Evolutionary conservation across 371 early-diverging fungal genomes (phyloP), one percentile per base, ranked within the genome.

Genomic region (Lichtheimia hyalospora): DNA sequence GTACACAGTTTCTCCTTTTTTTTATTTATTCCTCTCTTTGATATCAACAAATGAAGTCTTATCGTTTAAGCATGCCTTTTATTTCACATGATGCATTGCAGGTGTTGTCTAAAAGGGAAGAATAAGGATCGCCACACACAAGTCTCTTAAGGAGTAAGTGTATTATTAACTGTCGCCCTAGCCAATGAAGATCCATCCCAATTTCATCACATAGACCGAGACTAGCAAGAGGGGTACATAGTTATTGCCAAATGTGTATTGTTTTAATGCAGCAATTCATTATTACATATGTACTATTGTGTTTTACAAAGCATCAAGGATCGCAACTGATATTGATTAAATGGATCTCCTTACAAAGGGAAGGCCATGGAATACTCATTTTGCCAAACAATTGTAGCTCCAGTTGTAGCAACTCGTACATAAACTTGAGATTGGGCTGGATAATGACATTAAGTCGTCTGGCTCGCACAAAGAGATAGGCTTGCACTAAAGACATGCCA

Each of bases 341-440:
- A 57, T 73, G 63, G 1, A 81, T 64, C 40, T 75, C 74, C 14
- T 71, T 65, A 55, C 72, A 67, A 16, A 81, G 54, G 2, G 67
- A 54, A 13, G 71, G 77, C 81, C 81, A 81, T 28, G 68, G 52
- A 1, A 81, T 66, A 14, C 57, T 64, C 4, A 52, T 25, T 13
- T 39, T 49, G 4, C 78, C 76, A 13, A 27, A 40, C n/a, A 74
- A 39, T 3, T 49, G 70, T 58, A 84, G 84, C 55, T 88, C 88
- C 62, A 84, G 69, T 46, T 85, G 85, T 16, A 88, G 48, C 52
- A 88, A 68, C 59, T 88, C 86, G 55, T 86, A 88, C 83, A 88
- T 85, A 49, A 88, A 85, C 52, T 84, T 75, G 8, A 88, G 60
- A 57, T 88, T 88, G n/a, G 88, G 88, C 46, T 88, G 88, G 20